Conservation (phyloP, 106 monocot species). For the Acorus gramineus region DNA sequence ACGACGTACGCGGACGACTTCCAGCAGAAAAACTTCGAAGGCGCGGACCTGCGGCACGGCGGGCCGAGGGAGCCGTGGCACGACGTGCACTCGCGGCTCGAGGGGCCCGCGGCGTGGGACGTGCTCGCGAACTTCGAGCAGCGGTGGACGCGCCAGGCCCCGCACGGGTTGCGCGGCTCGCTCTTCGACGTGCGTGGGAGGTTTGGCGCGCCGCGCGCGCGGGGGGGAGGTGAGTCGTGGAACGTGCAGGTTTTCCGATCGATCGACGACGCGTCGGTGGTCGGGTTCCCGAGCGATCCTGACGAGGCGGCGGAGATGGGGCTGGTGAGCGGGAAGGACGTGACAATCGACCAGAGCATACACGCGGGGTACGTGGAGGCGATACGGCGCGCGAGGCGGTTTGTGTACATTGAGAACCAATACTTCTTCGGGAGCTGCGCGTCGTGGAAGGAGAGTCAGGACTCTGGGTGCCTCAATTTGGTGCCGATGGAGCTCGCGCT, state of each 20-base stretch:
- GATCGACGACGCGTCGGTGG: conserved; percentile 2
- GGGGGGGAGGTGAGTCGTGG: background rate
- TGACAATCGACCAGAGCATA: background rate
- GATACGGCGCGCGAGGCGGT: background rate
- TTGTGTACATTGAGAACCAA: conserved; percentile 2
- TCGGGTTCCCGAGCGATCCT: conserved; percentile 41
- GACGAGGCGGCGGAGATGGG: conserved; percentile 24
- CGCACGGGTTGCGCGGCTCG: conserved; percentile 10
- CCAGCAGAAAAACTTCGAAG: conserved; percentile 36
- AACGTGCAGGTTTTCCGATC: conserved; percentile 5
- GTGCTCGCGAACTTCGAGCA: conserved; percentile 3
- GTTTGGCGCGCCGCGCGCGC: background rate
- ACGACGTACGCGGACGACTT: conserved; percentile 41
- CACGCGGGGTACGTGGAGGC: background rate
- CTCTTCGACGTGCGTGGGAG: conserved; percentile 16
- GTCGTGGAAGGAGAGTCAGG: conserved; percentile 1
- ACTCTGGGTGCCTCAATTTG: background rate
- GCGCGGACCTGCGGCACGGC: conserved; percentile 20
- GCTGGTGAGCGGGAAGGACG: conserved; percentile 4
- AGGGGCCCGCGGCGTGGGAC: conserved; percentile 1
- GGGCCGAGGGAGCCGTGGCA: conserved; percentile 9
- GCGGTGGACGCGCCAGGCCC: conserved; percentile 10
- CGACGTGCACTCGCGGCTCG: background rate
- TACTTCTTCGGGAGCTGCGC: conserved; percentile 2
- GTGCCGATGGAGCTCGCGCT: conserved; percentile 37